Evolutionary conservation across 73 alveolate genomes (phyloP).

Genomic region (Paramecium tetraurelia): DNA sequence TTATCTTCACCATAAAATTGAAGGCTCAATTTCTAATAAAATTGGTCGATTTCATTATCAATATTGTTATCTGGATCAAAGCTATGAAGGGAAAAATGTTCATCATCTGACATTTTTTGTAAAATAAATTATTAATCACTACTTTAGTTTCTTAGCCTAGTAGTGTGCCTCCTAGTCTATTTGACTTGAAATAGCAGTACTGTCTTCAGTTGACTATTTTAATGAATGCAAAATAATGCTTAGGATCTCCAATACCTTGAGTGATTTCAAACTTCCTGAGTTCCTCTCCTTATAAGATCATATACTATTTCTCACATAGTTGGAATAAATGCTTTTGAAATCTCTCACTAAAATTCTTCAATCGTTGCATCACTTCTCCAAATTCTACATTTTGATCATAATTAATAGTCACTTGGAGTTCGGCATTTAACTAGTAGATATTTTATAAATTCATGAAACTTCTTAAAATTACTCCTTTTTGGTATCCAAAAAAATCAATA

Average conservation of each 20-base stretch:
- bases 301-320: too few relatives aligned
- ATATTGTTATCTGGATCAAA: background rate
- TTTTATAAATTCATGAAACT: background rate
- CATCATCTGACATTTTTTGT: slow-evolving; percentile 1
- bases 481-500: background rate
- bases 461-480: background rate
- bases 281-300: too few relatives aligned
- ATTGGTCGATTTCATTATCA: background rate
- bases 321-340: too few relatives aligned
- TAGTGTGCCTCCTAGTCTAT: background rate
- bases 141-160: background rate
- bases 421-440: background rate
- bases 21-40: slow-evolving; percentile 1
- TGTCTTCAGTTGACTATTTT: background rate
- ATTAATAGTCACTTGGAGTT: background rate
- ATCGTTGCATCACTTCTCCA: background rate
- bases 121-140: background rate
- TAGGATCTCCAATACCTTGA: too few relatives aligned
- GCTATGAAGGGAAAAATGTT: background rate
- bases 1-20: slow-evolving; percentile 16
- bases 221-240: too few relatives aligned
- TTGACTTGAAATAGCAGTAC: background rate
- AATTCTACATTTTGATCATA: background rate
- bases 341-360: background rate
- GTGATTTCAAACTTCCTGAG: too few relatives aligned